phyloP scores from a whole-genome alignment of 192 early-diverging fungal species.

The Pilaira anomala region DNA sequence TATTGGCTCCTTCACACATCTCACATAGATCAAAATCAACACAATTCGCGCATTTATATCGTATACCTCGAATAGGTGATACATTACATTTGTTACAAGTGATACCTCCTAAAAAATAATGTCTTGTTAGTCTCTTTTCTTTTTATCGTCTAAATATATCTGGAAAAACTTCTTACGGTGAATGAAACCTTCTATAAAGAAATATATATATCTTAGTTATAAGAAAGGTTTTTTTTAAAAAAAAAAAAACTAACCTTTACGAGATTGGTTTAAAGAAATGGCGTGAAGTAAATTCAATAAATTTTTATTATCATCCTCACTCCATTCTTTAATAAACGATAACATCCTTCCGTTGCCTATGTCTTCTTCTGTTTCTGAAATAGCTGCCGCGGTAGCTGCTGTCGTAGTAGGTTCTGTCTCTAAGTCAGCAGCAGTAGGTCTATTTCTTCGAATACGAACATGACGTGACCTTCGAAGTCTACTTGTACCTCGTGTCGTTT shows the following conservation, averaged over 20 bases:
- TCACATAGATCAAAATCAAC: conserved; percentile 92
- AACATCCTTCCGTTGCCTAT: conserved; percentile 45
- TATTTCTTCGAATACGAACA: conserved; percentile 11
- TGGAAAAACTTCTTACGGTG: conserved; percentile 42
- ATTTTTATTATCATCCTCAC: conserved; percentile 60
- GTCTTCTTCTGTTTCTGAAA: conserved; percentile 5
- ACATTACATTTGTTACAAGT: conserved; percentile 89
- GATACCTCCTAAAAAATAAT: conserved; percentile 59
- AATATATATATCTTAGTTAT: background rate
- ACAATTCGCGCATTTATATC: conserved; percentile 95
- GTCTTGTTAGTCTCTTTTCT: background rate
- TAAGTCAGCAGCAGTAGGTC: no score
- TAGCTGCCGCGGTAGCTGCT: background rate
- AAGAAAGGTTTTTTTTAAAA: background rate
- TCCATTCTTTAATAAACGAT: conserved; percentile 42
- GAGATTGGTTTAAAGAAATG: conserved; percentile 84
- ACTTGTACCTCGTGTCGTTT: background rate
- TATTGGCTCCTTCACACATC: conserved; percentile 75
- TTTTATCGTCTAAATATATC: conserved; percentile 48
- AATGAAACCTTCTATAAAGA: conserved; percentile 47
- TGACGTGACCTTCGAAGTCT: conserved; percentile 11
- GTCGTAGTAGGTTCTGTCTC: background rate
- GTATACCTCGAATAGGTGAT: conserved; percentile 83
- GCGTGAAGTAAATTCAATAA: conserved; percentile 75
- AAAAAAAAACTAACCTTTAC: conserved; percentile 60